Percentiles rank a stretch among this genome's conserved stretches.
phyloP scores from a whole-genome alignment of 768 basidiomycete species.

The Cystoderma amianthinum region DNA sequence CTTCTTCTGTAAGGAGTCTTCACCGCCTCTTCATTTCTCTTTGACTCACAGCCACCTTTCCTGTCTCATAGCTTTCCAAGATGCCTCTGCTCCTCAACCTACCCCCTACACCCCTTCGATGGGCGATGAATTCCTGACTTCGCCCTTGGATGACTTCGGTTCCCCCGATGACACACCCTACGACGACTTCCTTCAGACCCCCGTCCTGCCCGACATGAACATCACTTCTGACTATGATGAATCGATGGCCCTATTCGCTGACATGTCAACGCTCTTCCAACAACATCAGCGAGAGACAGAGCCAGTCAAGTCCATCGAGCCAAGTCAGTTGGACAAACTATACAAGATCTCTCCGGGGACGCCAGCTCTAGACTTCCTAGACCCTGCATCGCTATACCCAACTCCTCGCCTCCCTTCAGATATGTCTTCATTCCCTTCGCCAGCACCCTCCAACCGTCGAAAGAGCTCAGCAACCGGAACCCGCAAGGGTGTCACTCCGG shows the following conservation, averaged over 20 bases:
- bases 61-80: no score
- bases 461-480: not conserved
- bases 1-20: conserved; percentile 4
- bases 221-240: conserved; percentile 9
- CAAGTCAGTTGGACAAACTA: conserved; percentile 16
- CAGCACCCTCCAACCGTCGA: not conserved
- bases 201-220: conserved; percentile 16
- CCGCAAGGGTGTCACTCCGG: conserved; percentile 57
- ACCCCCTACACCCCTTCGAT: conserved; percentile 21
- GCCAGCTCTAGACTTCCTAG: conserved; percentile 35
- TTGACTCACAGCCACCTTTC: conserved; percentile 13
- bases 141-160: conserved; percentile 28
- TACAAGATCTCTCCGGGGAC: conserved; percentile 46
- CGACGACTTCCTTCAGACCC: no score
- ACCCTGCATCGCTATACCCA: conserved; percentile 16
- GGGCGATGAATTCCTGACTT: conserved; percentile 21
- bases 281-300: conserved; percentile 1
- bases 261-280: conserved; percentile 6
- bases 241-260: conserved; percentile 18
- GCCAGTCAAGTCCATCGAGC: conserved; percentile 6
- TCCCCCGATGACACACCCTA: conserved; percentile 25
- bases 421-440: not conserved
- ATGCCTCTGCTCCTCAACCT: no score
- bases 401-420: not conserved
- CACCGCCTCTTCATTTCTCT: conserved; percentile 11